Base-by-base conservation (phyloP, 2,329 filamentous ascomycete genomes). In the Zasmidium angulare region DNA sequence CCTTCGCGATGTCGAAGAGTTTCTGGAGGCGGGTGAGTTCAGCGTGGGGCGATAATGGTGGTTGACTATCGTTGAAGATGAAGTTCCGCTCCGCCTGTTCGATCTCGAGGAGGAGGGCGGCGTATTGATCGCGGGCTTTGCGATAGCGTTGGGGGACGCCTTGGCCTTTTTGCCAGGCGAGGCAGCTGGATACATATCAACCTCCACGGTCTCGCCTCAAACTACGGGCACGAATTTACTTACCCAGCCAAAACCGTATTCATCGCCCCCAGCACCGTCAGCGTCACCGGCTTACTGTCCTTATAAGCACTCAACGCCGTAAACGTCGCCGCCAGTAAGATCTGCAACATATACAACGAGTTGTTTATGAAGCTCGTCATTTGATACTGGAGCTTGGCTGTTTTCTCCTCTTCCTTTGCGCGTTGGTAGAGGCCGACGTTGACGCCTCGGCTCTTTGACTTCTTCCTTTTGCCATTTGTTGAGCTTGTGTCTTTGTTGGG, bases 101-200 rank as follows among this genome's bases (percentile, higher is more conserved):
- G 47, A 60, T 60, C 10, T 43, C 50, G 3, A 43, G 24, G n/a
- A 64, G 49, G 43, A 64, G 36, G 36, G 55, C 62, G 19, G 53
- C 54, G 36, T 58, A 64, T 24, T 62, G 59, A 20, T 62, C 62
- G 50, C 62, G 23, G 1, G 54, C 59, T 1, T 48, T 24, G 14
- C 62, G 59, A 40, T 53, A 64, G 17, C 59, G 62, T 7, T 49
- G 24, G 2, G 62, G 62, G 53, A 62, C 56, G 4, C 62, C 62
- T 56, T 62, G 60, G 11, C 62, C 62, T n/a, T 47, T 64, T 12
- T 55, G 56, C 62, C 62, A 64, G 4, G 62, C 62, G 12, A 64
- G 46, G 17, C 57, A 10, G 2, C 55, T 21, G n/a, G 4, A 20
- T 23, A 19, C 48, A n/a, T 20, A n/a, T 22, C 19, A 50, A n/a